Conservation (phyloP, 2,329 filamentous ascomycete genomes). For the Pseudocercospora fuligena region DNA sequence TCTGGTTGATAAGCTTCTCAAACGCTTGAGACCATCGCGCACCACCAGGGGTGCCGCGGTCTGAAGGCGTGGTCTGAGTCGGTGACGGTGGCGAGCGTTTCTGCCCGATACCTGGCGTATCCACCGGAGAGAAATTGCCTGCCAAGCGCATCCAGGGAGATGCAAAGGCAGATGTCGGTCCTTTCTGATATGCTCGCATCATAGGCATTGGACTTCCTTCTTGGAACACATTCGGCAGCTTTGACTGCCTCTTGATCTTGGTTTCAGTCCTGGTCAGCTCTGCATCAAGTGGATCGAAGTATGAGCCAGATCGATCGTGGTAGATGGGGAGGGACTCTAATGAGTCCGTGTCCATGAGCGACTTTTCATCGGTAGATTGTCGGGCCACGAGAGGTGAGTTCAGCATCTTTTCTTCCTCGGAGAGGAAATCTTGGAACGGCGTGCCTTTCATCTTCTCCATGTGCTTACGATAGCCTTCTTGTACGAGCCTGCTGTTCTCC, state of each 20-base stretch:
- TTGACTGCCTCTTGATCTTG: constrained; percentile 31
- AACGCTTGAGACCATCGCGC: constrained; percentile 23
- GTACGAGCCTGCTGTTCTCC: constrained; percentile 69
- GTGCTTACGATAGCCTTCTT: constrained; percentile 68
- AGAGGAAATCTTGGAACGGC: constrained; percentile 41
- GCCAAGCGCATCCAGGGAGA: constrained; percentile 32
- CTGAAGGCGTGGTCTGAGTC: background rate
- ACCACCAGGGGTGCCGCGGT: constrained; percentile 1
- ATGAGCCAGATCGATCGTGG: constrained; percentile 9
- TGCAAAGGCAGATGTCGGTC: constrained; percentile 28
- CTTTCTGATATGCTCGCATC: constrained; percentile 28
- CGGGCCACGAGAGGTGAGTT: constrained; percentile 16
- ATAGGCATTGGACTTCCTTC: constrained; percentile 34
- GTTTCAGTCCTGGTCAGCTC: constrained; percentile 36
- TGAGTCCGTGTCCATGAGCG: constrained; percentile 8
- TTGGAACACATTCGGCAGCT: constrained; percentile 35
- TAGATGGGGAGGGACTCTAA: constrained; percentile 13
- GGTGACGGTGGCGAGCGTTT: constrained; percentile 2
- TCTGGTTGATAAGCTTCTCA: constrained; percentile 28
- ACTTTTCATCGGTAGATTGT: constrained; percentile 23
- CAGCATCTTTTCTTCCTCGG: constrained; percentile 28
- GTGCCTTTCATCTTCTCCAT: constrained; percentile 50
- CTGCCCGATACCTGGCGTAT: constrained; percentile 14
- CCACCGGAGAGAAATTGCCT: constrained; percentile 16
- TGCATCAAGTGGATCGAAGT: constrained; percentile 36